Base-by-base conservation (phyloP, 75 land plant species). In the Azolla pinnata region DNA sequence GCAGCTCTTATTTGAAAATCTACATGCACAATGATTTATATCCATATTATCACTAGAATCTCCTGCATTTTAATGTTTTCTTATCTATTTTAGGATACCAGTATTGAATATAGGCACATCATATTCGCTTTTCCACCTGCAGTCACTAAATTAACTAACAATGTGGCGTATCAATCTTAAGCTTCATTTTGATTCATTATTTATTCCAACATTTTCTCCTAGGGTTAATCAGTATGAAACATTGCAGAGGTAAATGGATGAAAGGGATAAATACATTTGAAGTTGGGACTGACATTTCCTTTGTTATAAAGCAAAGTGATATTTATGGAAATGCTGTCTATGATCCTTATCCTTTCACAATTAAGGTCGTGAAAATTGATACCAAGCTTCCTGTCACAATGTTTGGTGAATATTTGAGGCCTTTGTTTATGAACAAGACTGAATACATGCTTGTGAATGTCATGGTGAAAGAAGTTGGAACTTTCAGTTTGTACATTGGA, bases 321-420 rank as follows among this genome's bases (percentile, higher is more conserved):
- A 20, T 16, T 16, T 47, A 47, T 47, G 50, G 50, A 47, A 47
- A 47, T 47, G 20, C 50, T 47, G 50, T 47, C 3, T 47, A 16
- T 47, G 50, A 47, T 7, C 20, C 50, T 3, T 9, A 9, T 47
- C 18, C 7, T 47, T 47, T 47, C 10, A 47, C 50, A 47, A 18
- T 18, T 20, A 7, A 47, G 7, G 18, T 20, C 10, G 7, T 9
- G 10, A 9, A 9, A 47, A 18, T 3, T 47, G 20, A 47, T 47
- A 3, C 18, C 19, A 7, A 20, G 10, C 10, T 47, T 47, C 50
- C 19, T 3, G 50, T 47, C 4, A 7, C 10, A 3, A 4, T 47
- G 10, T 47, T 18, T 4, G 19, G 19, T 47, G 18, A 12, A 12
- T 7, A 3, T 18, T 9, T 16, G 4, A 12, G 20, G 18, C 50